Base-by-base conservation (phyloP, 345 rosid species). In the Rhizophora apiculata region DNA sequence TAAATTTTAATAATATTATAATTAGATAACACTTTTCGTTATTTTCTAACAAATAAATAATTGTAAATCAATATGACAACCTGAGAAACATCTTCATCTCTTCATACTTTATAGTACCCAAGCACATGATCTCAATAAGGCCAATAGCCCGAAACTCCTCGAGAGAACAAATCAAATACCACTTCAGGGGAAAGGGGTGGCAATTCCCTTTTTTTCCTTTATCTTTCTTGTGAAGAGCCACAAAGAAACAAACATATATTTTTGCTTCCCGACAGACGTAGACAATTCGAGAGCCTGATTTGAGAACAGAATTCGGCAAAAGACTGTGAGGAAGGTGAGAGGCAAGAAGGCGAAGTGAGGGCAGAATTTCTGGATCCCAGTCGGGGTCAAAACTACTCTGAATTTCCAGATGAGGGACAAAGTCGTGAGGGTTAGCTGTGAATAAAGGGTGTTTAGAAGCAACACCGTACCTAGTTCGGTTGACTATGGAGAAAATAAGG, bases 21-120 rank as follows among this genome's bases (percentile, higher is more conserved):
- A 0, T 24, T 24, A 1, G 24, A 24, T 0, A 24, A 24, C 24
- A 24, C 24, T 24, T 24, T 24, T 24, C 24, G 0, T 24, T 24
- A 24, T 24, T 24, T 24, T 24, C 24, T 24, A 24, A 24, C 24
- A 24, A 24, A 24, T 24, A 24, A 24, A 24, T 1, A 24, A 24
- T 24, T 24, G 24, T 24, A 24, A 24, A 24, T 24, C 24, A 24
- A 24, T 24, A 24, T 24, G 24, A 24, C 24, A 24, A 24, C 24
- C 24, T 0, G 24, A 24, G 24, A 24, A 24, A 24, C 1, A 24
- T 24, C 29, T n/a, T 30, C 63, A 69, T 19, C 18, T 69, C 72
- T 46, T 68, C 64, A 19, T 68, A 59, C 24, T 27, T 57, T 9
- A 39, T 63, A 68, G 20, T 43, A 59, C 29, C 24, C 57, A 3